Percentiles rank a stretch among this genome's conserved stretches.
phyloP scores from a whole-genome alignment of 331 rosid genomes.

The Acacia pycnantha region DNA sequence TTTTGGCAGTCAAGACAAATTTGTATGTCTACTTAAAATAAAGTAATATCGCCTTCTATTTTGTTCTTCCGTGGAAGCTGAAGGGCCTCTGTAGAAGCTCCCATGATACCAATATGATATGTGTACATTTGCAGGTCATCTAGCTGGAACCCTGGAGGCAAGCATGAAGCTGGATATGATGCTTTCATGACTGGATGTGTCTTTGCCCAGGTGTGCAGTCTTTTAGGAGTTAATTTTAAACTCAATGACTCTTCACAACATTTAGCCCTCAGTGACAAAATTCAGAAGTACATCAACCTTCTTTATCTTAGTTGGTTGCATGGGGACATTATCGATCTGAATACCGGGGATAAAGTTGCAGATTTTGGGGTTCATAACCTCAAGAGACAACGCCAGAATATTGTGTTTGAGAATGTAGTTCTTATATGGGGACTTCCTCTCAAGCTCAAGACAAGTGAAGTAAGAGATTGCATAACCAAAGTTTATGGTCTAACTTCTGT shows the following conservation, averaged over 20 bases:
- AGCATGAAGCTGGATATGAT: constrained; percentile 97
- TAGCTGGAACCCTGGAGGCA: constrained; percentile 93
- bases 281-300: constrained; percentile 64
- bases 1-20: neutral
- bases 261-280: constrained; percentile 57
- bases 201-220: constrained; percentile 80
- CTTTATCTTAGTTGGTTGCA: constrained; percentile 80
- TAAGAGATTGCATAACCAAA: constrained; percentile 59
- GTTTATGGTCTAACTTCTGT: constrained; percentile 62
- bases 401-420: constrained; percentile 66
- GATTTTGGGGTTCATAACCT: constrained; percentile 25
- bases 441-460: constrained; percentile 58
- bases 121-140: constrained; percentile 63
- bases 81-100: constrained; percentile 7
- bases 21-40: neutral
- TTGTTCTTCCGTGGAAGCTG: constrained; percentile 2
- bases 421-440: constrained; percentile 80
- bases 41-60: neutral
- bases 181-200: constrained; percentile 98
- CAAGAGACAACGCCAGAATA: constrained; percentile 41
- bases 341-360: constrained; percentile 52
- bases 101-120: constrained; percentile 16
- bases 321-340: constrained; percentile 75
- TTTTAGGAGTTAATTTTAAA: constrained; percentile 69
- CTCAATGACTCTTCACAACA: constrained; percentile 43